Evolutionary conservation across 768 basidiomycete genomes (phyloP).

Genomic region (Mycena epipterygia): DNA sequence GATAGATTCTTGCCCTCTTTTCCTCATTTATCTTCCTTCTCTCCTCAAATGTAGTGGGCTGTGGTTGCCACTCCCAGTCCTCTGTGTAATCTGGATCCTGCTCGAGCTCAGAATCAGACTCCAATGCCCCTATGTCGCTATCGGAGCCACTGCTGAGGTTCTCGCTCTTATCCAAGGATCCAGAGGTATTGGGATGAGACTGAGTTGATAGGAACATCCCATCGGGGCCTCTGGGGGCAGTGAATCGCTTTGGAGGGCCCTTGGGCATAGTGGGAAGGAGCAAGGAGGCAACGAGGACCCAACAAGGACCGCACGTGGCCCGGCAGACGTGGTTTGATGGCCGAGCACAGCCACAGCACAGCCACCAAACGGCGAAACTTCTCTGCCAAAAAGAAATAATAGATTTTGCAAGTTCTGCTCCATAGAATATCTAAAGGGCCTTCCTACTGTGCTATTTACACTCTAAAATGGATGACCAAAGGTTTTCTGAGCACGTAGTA

Average conservation of each 20-base stretch:
- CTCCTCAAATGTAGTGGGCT: slow-evolving; percentile 8
- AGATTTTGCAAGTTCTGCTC: background rate
- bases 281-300: background rate
- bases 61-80: slow-evolving; percentile 12
- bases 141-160: background rate
- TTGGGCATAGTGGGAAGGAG: slow-evolving; percentile 5
- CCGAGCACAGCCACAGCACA: background rate
- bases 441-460: no score
- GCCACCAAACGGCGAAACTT: no score
- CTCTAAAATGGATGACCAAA: no score
- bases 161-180: slow-evolving; percentile 7
- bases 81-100: background rate
- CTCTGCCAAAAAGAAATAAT: background rate
- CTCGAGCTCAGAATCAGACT: slow-evolving; percentile 2
- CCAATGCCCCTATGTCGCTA: slow-evolving; percentile 1
- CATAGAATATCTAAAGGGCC: background rate
- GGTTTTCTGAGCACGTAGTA: no score
- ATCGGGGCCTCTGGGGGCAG: background rate
- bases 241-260: slow-evolving; percentile 1
- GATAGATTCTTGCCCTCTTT: slow-evolving; percentile 5
- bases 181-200: slow-evolving; percentile 8
- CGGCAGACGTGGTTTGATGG: background rate
- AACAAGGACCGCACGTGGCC: background rate
- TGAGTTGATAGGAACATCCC: slow-evolving; percentile 3
- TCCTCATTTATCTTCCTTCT: slow-evolving; percentile 6